Evolutionary conservation across 208 protist species (phyloP).

Genomic region (Acanthamoeba quina): DNA sequence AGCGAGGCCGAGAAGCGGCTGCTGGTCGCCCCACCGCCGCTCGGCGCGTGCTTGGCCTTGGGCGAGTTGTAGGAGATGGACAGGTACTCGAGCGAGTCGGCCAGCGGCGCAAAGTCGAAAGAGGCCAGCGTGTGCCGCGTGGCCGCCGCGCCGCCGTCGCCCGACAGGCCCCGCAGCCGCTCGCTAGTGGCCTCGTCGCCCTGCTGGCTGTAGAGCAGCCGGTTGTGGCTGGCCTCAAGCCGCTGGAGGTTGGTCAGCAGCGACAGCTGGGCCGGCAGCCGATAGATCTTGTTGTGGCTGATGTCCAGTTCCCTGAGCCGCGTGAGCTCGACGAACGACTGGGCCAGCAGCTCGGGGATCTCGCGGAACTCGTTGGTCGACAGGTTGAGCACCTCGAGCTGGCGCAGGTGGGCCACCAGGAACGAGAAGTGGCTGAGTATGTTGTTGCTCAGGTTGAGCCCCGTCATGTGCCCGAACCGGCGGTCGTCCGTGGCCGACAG

Average conservation of each 20-base stretch:
- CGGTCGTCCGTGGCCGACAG: background rate
- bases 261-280: background rate
- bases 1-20: background rate
- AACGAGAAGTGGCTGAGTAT: constrained; percentile 55
- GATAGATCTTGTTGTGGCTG: constrained; percentile 70
- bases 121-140: background rate
- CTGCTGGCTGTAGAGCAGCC: constrained; percentile 18
- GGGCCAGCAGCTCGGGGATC: constrained; percentile 34
- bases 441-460: constrained; percentile 43
- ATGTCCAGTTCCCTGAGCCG: constrained; percentile 42
- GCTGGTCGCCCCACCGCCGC: background rate
- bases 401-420: background rate
- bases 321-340: constrained; percentile 36
- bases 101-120: constrained; percentile 14
- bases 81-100: constrained; percentile 22
- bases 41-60: background rate
- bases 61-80: constrained; percentile 33
- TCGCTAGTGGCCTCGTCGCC: background rate
- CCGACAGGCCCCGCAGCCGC: background rate
- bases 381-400: constrained; percentile 48
- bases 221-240: constrained; percentile 45
- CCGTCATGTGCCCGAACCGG: background rate
- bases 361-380: constrained; percentile 41
- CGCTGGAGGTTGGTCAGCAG: background rate
- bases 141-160: background rate